phyloP scores from a whole-genome alignment of 2,329 filamentous ascomycete species.

The Fusarium pseudoanthophilum region DNA sequence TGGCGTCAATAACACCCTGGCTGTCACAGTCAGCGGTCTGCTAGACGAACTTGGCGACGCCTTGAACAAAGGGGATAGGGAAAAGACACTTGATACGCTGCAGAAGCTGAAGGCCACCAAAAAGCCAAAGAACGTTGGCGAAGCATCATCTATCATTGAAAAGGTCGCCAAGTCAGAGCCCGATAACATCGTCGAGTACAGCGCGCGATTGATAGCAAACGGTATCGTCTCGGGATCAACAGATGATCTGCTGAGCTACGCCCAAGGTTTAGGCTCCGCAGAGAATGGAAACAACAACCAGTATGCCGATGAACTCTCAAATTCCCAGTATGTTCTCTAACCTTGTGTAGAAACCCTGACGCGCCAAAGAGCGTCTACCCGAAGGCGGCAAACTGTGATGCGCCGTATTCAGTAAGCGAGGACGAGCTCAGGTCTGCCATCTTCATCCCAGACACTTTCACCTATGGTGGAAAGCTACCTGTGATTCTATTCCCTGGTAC shows the following conservation, averaged over 20 bases:
- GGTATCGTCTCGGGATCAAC: not conserved
- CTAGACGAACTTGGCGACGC: not conserved
- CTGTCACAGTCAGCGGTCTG: not conserved
- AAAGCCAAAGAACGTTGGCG: not conserved
- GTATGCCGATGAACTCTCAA: not conserved
- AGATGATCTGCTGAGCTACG: not conserved
- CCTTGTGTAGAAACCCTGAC: not conserved
- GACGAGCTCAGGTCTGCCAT: slow-evolving; percentile 7
- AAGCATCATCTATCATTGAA: not conserved
- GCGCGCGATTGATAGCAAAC: not conserved
- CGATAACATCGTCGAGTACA: not conserved
- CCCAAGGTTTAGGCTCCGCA: not conserved
- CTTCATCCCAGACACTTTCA: not conserved
- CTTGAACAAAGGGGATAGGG: not conserved
- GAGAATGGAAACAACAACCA: slow-evolving; percentile 1
- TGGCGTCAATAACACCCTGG: not conserved
- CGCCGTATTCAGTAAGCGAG: not conserved
- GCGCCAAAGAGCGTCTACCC: slow-evolving; percentile 6
- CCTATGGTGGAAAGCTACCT: not conserved
- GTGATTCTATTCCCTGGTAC: slow-evolving; percentile 11
- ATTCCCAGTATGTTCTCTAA: not conserved
- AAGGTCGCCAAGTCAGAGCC: not conserved
- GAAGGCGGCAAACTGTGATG: slow-evolving; percentile 4
- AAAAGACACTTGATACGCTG: not conserved
- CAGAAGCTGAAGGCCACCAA: not conserved